Evolutionary conservation across 495 filamentous ascomycete species (phyloP).

Genomic region (Immersiella caudata): DNA sequence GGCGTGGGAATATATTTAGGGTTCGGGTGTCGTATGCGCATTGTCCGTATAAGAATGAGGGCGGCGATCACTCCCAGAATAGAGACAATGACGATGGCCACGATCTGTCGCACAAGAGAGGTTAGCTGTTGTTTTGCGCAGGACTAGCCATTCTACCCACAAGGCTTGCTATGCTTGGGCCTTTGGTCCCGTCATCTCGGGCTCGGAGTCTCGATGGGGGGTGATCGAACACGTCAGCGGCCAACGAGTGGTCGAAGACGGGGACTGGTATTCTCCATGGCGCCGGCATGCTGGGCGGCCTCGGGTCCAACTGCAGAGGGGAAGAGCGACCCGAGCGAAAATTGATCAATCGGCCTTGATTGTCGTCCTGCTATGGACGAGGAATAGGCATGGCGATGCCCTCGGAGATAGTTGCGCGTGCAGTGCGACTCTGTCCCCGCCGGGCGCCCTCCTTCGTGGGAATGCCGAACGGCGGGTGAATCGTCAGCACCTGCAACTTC

Average conservation of each 20-base stretch:
- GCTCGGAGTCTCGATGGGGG: slow-evolving; percentile 11
- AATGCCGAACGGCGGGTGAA: not conserved
- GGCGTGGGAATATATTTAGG: slow-evolving; percentile 62
- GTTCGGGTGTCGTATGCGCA: slow-evolving; percentile 41
- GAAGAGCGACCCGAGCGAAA: slow-evolving; percentile 1
- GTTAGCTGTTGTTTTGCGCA: slow-evolving; percentile 4
- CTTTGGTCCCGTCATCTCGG: slow-evolving; percentile 11
- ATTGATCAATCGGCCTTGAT: slow-evolving; percentile 21
- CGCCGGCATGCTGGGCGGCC: slow-evolving; percentile 8
- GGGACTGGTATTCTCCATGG: slow-evolving; percentile 25
- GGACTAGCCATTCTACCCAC: slow-evolving; percentile 1
- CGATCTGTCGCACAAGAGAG: slow-evolving; percentile 22
- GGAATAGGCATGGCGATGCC: slow-evolving; percentile 27
- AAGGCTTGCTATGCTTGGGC: slow-evolving; percentile 21
- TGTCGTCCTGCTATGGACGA: slow-evolving; percentile 28
- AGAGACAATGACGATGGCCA: slow-evolving; percentile 27
- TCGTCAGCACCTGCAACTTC: slow-evolving; percentile 15
- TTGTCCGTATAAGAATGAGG: slow-evolving; percentile 23
- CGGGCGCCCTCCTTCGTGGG: not conserved
- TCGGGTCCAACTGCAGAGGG: not conserved
- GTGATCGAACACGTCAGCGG: not conserved
- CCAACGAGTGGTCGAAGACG: slow-evolving; percentile 2
- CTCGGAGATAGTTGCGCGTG: not conserved
- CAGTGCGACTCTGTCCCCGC: not conserved
- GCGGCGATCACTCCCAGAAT: slow-evolving; percentile 26